These are phyloP conservation scores for Vaucheria bursata DNA, from an alignment of 352 stramenopile genomes.

Conservation along the genomic window DNA sequence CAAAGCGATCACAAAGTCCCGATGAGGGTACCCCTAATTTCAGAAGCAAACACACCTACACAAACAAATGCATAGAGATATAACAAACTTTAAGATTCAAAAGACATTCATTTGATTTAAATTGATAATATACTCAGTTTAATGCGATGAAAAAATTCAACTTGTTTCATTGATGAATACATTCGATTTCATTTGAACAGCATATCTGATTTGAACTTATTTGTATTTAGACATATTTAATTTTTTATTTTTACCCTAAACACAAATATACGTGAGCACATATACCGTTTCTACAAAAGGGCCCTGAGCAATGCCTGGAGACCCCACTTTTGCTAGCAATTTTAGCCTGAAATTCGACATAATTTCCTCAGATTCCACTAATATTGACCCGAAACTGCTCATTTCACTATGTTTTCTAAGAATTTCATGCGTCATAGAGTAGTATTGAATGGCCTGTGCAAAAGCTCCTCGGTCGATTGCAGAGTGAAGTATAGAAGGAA, in stretches of 20 bases:
- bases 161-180: neutral
- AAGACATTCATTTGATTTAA: neutral
- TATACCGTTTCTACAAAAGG: slow-evolving; percentile 5
- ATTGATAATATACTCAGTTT: neutral
- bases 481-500: slow-evolving; percentile 65
- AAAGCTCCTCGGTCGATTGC: slow-evolving; percentile 52
- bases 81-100: slow-evolving; percentile 1
- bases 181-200: neutral
- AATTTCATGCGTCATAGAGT: slow-evolving; percentile 43
- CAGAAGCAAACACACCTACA: slow-evolving; percentile 22
- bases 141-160: neutral
- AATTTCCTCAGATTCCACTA: slow-evolving; percentile 44
- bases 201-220: neutral
- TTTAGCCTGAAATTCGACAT: slow-evolving; percentile 26
- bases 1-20: slow-evolving; percentile 20
- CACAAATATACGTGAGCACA: slow-evolving; percentile 7
- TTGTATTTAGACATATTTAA: neutral
- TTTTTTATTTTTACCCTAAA: neutral
- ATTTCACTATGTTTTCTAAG: slow-evolving; percentile 49
- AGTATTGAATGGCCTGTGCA: slow-evolving; percentile 17
- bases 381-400: slow-evolving; percentile 50
- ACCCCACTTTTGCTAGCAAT: slow-evolving; percentile 38
- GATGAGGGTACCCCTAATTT: slow-evolving; percentile 17
- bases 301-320: slow-evolving; percentile 7
- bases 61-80: slow-evolving; percentile 15